phyloP scores from a whole-genome alignment of 108 stramenopile species.

The Conticribra guillardii region DNA sequence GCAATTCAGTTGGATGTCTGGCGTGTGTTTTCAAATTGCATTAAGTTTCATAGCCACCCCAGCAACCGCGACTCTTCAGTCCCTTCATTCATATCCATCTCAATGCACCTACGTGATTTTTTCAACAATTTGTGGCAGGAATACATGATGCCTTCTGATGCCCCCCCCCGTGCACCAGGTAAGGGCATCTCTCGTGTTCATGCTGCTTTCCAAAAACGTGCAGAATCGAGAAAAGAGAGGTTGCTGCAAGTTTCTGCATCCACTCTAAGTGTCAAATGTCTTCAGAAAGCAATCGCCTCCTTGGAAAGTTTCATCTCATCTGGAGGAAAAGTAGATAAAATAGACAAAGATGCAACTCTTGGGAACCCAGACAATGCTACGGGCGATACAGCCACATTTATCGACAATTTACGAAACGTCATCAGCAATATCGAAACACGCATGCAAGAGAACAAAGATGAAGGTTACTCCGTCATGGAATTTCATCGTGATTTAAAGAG shows the following conservation, averaged over 20 bases:
- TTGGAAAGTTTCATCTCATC: conserved; percentile 60
- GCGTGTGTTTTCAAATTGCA: conserved; percentile 90
- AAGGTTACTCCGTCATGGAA: conserved; percentile 72
- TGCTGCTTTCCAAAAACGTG: conserved; percentile 59
- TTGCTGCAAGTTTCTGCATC: conserved; percentile 69
- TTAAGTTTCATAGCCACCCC: conserved; percentile 85
- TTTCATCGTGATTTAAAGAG: conserved; percentile 65
- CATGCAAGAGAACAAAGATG: conserved; percentile 31
- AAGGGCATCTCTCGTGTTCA: conserved; percentile 47
- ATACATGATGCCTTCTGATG: conserved; percentile 80
- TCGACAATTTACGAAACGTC: conserved; percentile 28
- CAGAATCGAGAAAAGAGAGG: conserved; percentile 62
- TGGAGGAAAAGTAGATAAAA: conserved; percentile 70
- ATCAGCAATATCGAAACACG: conserved; percentile 27
- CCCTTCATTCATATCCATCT: conserved; percentile 84
- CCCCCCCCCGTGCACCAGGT: conserved; percentile 51
- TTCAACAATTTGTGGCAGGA: conserved; percentile 89
- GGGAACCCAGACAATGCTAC: conserved; percentile 52
- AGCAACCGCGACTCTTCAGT: conserved; percentile 78
- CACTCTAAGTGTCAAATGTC: conserved; percentile 57
- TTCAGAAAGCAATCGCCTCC: conserved; percentile 47
- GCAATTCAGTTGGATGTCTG: conserved; percentile 84
- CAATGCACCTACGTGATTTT: conserved; percentile 82
- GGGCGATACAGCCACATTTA: conserved; percentile 41
- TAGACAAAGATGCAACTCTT: conserved; percentile 68